Evolutionary conservation across 345 rosid genomes (phyloP).

Genomic region (Bruguiera parviflora): DNA sequence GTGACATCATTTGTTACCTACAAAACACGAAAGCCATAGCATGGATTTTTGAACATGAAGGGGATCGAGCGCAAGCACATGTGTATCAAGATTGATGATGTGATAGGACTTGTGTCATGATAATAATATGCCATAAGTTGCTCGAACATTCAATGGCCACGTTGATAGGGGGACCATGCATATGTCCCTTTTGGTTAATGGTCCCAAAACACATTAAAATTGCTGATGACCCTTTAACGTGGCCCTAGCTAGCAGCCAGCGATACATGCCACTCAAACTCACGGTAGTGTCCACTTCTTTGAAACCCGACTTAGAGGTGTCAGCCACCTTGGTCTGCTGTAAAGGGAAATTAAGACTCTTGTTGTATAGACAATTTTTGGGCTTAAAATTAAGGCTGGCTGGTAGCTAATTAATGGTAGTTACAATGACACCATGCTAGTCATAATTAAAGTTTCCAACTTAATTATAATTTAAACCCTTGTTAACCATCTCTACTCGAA

Average conservation of each 20-base stretch:
- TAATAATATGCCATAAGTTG: conserved; percentile 23
- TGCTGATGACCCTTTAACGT: neutral
- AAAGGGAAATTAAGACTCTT: no score
- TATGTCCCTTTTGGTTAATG: conserved; percentile 2
- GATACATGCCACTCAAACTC: neutral
- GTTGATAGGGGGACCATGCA: conserved; percentile 37
- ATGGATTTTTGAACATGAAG: conserved; percentile 19
- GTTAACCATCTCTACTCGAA: no score
- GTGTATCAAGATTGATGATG: conserved; percentile 26
- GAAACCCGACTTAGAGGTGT: no score
- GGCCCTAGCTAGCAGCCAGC: neutral
- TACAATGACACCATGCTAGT: no score
- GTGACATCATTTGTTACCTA: neutral
- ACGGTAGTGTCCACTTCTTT: neutral
- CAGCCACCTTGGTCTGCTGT: no score
- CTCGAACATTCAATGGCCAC: neutral
- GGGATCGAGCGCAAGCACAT: conserved; percentile 40
- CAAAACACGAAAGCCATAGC: neutral
- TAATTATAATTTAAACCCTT: no score
- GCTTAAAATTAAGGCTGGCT: no score
- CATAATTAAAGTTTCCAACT: no score
- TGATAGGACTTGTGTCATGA: conserved; percentile 42
- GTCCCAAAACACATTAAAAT: conserved; percentile 5
- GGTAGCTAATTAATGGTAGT: no score
- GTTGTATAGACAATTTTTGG: no score